phyloP scores from a whole-genome alignment of 306 rosid species.

The Trichosanthes cucumerina region DNA sequence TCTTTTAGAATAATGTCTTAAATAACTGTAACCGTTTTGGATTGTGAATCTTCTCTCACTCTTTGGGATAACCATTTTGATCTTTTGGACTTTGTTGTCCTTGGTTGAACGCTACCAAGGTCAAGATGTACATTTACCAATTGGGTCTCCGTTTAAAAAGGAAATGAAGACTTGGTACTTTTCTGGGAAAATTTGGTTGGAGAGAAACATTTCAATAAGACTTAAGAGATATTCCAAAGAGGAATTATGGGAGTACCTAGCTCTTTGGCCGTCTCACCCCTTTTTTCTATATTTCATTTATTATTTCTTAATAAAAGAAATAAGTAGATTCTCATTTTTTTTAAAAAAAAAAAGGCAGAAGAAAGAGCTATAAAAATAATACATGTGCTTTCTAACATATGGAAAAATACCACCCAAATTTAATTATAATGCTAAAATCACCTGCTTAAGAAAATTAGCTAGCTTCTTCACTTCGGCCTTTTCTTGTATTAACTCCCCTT shows the following conservation, averaged over 20 bases:
- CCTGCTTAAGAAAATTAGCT: slow-evolving; percentile 97
- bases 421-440: slow-evolving; percentile 13
- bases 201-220: background rate
- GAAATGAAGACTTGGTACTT: too few species aligned
- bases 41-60: background rate
- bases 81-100: background rate
- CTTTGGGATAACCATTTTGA: background rate
- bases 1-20: background rate
- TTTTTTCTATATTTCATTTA: background rate
- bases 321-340: too few species aligned
- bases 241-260: background rate
- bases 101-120: background rate
- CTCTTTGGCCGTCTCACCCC: background rate
- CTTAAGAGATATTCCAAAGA: background rate
- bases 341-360: too few species aligned
- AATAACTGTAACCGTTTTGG: background rate
- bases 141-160: background rate
- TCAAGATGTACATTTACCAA: background rate
- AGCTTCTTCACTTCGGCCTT: slow-evolving; percentile 91
- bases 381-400: background rate
- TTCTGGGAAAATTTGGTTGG: background rate
- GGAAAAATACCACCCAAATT: background rate
- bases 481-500: slow-evolving; percentile 69
- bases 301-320: background rate
- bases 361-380: background rate